Evolutionary conservation across 176 grass and related monocot genomes (phyloP), one percentile per base, ranked within the genome.

Genomic region (Metroxylon sagu): DNA sequence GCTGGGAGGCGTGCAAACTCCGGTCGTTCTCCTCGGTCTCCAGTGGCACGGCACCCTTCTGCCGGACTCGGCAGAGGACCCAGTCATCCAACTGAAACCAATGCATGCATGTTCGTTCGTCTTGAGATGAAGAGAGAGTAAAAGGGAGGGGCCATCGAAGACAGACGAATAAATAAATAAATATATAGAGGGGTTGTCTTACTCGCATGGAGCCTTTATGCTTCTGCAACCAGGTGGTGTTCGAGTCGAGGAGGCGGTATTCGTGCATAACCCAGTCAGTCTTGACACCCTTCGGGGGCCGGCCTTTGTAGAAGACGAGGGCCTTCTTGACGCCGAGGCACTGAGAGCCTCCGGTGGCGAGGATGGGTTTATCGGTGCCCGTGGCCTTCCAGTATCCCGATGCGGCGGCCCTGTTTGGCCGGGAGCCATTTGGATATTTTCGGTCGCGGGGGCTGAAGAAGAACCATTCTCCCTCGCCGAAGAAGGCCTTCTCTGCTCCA

Each of bases 401-500:
- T n/a, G n/a, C n/a, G n/a, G n/a, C n/a, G n/a, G n/a, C n/a, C n/a
- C n/a, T n/a, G n/a, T n/a, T n/a, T n/a, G n/a, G n/a, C n/a, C n/a
- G n/a, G n/a, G n/a, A n/a, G n/a, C n/a, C n/a, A n/a, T n/a, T n/a
- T n/a, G 79, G 79, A 23, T 82, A 76, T 66, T 82, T 82, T 16
- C 79, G 67, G 19, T 82, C 60, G 0, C 73, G 53, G 3, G 79
- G 79, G 62, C 79, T 77, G 62, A 82, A 82, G 73, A 82, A 82
- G 73, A 76, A 82, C 73, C 73, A 77, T 62, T 82, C 73, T 16
- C 57, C 80, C 2, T 68, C 62, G 0, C 73, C 73, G 21, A 72
- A 77, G 15, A 18, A 26, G 3, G 80, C 73, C 30, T 82, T 82
- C 15, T 50, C 79, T 82, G 71, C 29, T 56, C 14, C 18, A 58